These are phyloP conservation scores for Grosmannia clavigera DNA, from an alignment of 2,329 filamentous ascomycete species.

Conservation along the genomic window DNA sequence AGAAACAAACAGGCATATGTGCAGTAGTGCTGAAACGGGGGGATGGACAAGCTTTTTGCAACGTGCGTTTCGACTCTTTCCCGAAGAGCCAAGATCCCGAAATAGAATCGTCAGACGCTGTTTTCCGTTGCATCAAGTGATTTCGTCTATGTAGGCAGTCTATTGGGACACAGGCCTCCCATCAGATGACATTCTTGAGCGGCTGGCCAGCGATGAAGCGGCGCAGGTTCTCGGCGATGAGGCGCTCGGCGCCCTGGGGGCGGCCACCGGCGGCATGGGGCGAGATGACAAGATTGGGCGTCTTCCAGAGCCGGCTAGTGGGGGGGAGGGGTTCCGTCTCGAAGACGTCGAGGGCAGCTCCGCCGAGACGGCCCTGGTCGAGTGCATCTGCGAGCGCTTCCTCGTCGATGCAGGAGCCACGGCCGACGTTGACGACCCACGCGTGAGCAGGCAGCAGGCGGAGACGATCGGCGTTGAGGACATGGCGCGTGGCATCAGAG, in stretches of 20 bases:
- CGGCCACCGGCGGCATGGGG: conserved; percentile 39
- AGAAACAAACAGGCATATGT: too few relatives aligned
- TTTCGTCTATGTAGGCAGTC: neutral
- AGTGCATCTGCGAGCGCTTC: conserved; percentile 34
- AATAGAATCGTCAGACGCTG: neutral
- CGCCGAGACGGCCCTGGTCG: conserved; percentile 29
- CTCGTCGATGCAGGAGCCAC: conserved; percentile 36
- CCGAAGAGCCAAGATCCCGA: neutral
- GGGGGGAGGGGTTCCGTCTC: conserved; percentile 28
- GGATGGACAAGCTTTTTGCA: too few relatives aligned
- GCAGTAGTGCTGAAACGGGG: too few relatives aligned
- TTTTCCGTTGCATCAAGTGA: neutral
- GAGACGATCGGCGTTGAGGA: conserved; percentile 26
- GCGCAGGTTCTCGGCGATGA: too few relatives aligned
- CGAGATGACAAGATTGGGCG: conserved; percentile 14
- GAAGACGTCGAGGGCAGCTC: conserved; percentile 38
- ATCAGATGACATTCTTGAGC: conserved; percentile 35
- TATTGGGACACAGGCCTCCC: neutral
- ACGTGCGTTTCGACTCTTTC: neutral
- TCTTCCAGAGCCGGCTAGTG: conserved; percentile 19
- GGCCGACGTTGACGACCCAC: conserved; percentile 32
- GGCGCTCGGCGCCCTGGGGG: conserved; percentile 42
- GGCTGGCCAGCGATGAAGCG: conserved; percentile 43
- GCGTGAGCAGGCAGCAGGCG: conserved; percentile 26
- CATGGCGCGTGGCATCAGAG: conserved; percentile 25